A percentile compares a stretch with the other conserved stretches of the same genome.
These are phyloP conservation scores for Cyberlindnera americana DNA, from an alignment of 805 yeast genomes.

Conservation along the genomic window DNA sequence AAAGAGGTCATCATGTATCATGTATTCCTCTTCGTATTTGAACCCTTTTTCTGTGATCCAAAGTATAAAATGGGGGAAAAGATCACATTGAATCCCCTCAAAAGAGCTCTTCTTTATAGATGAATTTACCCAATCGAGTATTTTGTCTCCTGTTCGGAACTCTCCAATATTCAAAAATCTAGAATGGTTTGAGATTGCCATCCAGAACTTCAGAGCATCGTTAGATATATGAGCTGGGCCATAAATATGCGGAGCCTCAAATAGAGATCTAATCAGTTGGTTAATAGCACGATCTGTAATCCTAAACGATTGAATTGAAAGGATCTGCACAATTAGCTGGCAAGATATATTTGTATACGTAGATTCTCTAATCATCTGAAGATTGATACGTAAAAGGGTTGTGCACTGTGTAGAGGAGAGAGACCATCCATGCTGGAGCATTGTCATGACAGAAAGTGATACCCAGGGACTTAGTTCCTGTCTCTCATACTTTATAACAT, in stretches of 20 bases:
- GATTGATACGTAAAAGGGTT: conserved; percentile 29
- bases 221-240: conserved; percentile 53
- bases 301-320: conserved; percentile 11
- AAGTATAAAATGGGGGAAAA: conserved; percentile 34
- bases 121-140: conserved; percentile 48
- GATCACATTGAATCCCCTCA: conserved; percentile 4
- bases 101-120: conserved; percentile 24
- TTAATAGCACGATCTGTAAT: conserved; percentile 38
- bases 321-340: conserved; percentile 21
- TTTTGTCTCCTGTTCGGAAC: conserved; percentile 30
- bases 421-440: conserved; percentile 21
- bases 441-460: conserved; percentile 15
- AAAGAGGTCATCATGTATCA: conserved; percentile 8
- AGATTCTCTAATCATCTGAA: conserved; percentile 32
- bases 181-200: conserved; percentile 35
- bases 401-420: conserved; percentile 17
- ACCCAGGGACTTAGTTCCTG: conserved; percentile 15
- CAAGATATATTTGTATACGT: conserved; percentile 25
- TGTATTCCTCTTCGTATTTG: neutral
- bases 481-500: conserved; percentile 16
- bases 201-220: conserved; percentile 55
- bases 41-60: conserved; percentile 40
- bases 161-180: conserved; percentile 31
- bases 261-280: conserved; percentile 45
- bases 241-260: conserved; percentile 53